Conservation (phyloP, 805 yeast species). For the Candida silvatica region DNA sequence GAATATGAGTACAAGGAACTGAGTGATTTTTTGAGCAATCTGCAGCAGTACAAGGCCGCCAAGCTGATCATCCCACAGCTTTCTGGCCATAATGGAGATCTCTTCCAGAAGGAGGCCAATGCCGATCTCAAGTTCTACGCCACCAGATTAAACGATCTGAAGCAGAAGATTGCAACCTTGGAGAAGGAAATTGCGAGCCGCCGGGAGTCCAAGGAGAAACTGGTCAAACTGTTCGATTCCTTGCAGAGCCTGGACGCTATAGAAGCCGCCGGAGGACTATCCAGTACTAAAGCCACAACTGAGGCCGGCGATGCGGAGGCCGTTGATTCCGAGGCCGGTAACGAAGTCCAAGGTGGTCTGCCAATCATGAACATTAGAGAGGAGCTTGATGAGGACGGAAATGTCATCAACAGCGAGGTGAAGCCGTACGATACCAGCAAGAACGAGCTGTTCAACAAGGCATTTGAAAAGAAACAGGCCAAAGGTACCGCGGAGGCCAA, state of each 20-base stretch:
- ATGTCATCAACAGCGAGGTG: conserved; percentile 41
- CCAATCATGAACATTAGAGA: conserved; percentile 82
- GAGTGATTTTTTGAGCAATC: conserved; percentile 11
- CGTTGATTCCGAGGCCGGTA: background rate
- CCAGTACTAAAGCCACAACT: too few relatives aligned
- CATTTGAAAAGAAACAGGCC: conserved; percentile 22
- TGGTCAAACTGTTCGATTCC: conserved; percentile 19
- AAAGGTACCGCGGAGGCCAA: background rate
- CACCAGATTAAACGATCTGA: conserved; percentile 8
- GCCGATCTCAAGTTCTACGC: conserved; percentile 13
- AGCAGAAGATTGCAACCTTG: conserved; percentile 8
- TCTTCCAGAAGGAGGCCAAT: conserved; percentile 13
- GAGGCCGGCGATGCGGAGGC: background rate
- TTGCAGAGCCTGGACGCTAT: conserved; percentile 17
- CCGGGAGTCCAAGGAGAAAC: conserved; percentile 17
- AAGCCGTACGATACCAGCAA: conserved; percentile 23
- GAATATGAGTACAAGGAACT: conserved; percentile 19
- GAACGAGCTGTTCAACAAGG: conserved; percentile 2
- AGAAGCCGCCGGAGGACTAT: conserved; percentile 23
- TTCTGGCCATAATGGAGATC: conserved; percentile 5
- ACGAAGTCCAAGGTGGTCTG: conserved; percentile 35
- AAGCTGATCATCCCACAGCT: conserved; percentile 10
- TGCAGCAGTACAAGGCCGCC: conserved; percentile 10
- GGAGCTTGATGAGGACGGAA: conserved; percentile 77
- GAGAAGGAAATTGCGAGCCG: conserved; percentile 31